These are phyloP conservation scores for Simmondsia chinensis DNA, from an alignment of 148 eudicot genomes.

Conservation along the genomic window DNA sequence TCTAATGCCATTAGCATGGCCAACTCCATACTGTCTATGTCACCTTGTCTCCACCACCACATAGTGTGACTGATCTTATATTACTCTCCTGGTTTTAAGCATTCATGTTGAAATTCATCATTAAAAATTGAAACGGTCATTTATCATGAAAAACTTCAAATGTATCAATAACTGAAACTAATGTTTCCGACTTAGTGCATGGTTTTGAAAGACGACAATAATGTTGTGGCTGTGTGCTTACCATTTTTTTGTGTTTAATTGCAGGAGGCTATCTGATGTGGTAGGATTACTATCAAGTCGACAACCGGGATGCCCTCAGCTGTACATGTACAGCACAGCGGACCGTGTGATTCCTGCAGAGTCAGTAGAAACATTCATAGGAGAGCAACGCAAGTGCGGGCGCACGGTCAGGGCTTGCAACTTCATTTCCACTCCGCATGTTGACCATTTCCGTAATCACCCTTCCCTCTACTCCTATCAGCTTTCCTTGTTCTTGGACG, in stretches of 20 bases:
- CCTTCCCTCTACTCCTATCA: constrained; percentile 77
- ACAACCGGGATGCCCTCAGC: constrained; percentile 92
- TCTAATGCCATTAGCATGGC: too few species aligned
- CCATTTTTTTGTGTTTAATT: constrained; percentile 4
- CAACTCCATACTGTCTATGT: too few species aligned
- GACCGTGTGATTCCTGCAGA: constrained; percentile 82
- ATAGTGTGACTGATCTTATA: too few species aligned
- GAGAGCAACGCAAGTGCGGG: constrained; percentile 62
- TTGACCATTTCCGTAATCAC: constrained; percentile 89
- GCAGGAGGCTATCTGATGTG: constrained; percentile 90
- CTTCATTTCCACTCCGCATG: constrained; percentile 88
- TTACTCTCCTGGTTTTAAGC: too few species aligned
- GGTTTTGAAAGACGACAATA: constrained; percentile 2
- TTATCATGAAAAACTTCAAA: too few species aligned
- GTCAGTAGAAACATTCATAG: constrained; percentile 78
- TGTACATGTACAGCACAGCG: constrained; percentile 90
- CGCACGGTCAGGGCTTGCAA: constrained; percentile 84
- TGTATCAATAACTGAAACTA: too few species aligned
- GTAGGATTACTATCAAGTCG: constrained; percentile 46
- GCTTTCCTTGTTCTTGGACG: constrained; percentile 78
- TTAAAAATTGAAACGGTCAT: too few species aligned
- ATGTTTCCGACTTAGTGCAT: too few species aligned
- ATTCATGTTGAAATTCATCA: too few species aligned
- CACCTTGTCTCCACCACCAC: too few species aligned
- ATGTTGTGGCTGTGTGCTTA: not conserved